Evolutionary conservation across 164 flowering plant species (phyloP).

Genomic region (Annona squamosa): DNA sequence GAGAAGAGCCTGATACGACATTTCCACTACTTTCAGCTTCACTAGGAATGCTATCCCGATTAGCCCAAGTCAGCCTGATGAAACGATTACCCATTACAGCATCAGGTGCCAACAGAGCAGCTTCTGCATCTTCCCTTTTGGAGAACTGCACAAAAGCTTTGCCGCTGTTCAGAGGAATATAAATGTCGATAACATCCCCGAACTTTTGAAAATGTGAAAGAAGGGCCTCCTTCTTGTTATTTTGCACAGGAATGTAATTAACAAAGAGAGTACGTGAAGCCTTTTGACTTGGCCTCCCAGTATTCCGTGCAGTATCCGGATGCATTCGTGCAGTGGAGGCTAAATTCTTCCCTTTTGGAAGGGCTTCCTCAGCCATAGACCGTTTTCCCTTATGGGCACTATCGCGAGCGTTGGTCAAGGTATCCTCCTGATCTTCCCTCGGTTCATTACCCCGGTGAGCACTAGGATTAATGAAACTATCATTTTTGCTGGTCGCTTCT

Average conservation of each 20-base stretch:
- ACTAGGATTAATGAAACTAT: constrained; percentile 24
- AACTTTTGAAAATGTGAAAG: constrained; percentile 84
- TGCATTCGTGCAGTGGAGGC: constrained; percentile 22
- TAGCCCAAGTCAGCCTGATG: constrained; percentile 93
- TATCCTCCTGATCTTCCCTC: constrained; percentile 31
- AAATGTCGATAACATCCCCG: constrained; percentile 78
- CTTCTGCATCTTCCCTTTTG: constrained; percentile 90
- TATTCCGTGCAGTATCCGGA: constrained; percentile 27
- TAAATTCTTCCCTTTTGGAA: constrained; percentile 24
- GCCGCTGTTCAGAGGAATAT: constrained; percentile 65
- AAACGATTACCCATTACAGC: constrained; percentile 99
- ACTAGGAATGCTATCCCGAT: constrained; percentile 71
- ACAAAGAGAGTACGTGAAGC: constrained; percentile 82
- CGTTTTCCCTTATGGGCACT: constrained; percentile 33
- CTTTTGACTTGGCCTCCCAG: constrained; percentile 50
- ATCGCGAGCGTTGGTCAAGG: constrained; percentile 17
- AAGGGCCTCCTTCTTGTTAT: constrained; percentile 68
- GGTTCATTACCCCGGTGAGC: constrained; percentile 27
- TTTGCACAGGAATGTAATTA: constrained; percentile 62
- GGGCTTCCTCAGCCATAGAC: constrained; percentile 25
- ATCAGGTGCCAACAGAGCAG: constrained; percentile 91
- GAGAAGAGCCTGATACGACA: constrained; percentile 23
- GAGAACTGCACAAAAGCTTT: constrained; percentile 93
- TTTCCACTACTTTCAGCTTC: constrained; percentile 28
- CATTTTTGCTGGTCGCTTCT: constrained; percentile 32